A percentile compares a stretch with the other conserved stretches of the same genome.
Evolutionary conservation across 2,329 filamentous ascomycete species (phyloP).

Genomic region (Aspergillus cejpii): DNA sequence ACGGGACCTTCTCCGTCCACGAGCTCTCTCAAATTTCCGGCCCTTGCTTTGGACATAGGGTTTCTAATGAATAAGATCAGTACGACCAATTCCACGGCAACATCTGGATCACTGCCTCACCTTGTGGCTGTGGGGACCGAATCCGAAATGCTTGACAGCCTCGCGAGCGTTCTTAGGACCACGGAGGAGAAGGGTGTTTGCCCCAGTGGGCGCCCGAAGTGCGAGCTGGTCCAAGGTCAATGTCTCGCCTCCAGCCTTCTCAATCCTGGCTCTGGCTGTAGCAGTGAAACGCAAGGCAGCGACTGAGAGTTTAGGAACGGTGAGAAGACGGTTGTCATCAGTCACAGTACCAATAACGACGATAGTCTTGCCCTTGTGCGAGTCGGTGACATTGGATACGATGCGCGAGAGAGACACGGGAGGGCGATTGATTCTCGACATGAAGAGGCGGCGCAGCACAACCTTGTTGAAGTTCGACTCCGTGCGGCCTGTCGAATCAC

Average conservation of each 20-base stretch:
- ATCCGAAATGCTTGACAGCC: conserved; percentile 98
- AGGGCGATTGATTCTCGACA: conserved; percentile 97
- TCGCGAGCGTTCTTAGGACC: conserved; percentile 98
- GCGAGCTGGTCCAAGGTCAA: conserved; percentile 97
- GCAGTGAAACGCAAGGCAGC: conserved; percentile 95
- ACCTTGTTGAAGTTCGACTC: conserved; percentile 98
- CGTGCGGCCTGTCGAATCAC: conserved; percentile 64
- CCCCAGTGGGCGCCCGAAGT: conserved; percentile 86
- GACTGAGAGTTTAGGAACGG: conserved; percentile 84
- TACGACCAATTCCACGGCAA: conserved; percentile 14
- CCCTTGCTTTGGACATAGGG: conserved; percentile 97
- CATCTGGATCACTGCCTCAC: conserved; percentile 43
- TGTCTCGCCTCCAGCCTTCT: conserved; percentile 88
- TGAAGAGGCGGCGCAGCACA: conserved; percentile 92
- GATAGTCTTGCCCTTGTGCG: conserved; percentile 64
- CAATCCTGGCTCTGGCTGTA: conserved; percentile 87
- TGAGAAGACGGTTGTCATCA: conserved; percentile 90
- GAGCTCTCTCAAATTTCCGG: conserved; percentile 98
- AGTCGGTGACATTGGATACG: conserved; percentile 58
- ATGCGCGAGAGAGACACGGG: conserved; percentile 93
- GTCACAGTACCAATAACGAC: conserved; percentile 94
- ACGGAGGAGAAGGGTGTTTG: conserved; percentile 94
- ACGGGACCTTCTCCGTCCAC: conserved; percentile 95
- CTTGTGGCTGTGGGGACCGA: conserved; percentile 97
- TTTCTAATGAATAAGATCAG: conserved; percentile 55